These are phyloP conservation scores for Pterocarpus santalinus DNA, from an alignment of 306 rosid species.

Conservation along the genomic window DNA sequence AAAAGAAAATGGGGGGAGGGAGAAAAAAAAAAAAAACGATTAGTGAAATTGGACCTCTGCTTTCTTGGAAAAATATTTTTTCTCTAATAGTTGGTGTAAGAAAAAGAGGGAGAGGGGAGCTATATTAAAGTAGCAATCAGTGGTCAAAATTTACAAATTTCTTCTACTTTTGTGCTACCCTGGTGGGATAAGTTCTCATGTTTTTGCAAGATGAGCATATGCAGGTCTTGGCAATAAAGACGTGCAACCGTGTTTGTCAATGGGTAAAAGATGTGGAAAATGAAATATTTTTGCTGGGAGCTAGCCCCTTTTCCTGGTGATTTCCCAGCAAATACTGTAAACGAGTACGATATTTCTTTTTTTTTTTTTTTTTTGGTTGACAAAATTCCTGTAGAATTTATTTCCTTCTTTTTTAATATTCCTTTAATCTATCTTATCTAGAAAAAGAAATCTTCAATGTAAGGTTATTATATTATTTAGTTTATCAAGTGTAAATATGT, in stretches of 20 bases:
- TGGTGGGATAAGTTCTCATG: conserved; percentile 39
- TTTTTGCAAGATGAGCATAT: conserved; percentile 41
- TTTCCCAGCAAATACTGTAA: conserved; percentile 53
- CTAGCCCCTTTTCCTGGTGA: conserved; percentile 99
- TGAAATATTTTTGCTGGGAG: conserved; percentile 96
- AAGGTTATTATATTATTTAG: conserved; percentile 27
- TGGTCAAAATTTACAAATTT: conserved; percentile 11
- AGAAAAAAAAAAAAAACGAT: too few relatives aligned
- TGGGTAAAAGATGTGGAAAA: conserved; percentile 98
- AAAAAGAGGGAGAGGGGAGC: background rate
- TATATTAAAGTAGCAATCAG: background rate
- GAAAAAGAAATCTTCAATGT: background rate
- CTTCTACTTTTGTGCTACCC: conserved; percentile 7
- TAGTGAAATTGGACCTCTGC: too few relatives aligned
- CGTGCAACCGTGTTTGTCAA: conserved; percentile 96
- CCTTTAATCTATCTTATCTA: background rate
- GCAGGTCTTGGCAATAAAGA: conserved; percentile 93
- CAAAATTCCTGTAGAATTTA: conserved; percentile 43
- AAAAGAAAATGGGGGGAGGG: too few relatives aligned
- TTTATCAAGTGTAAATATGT: background rate
- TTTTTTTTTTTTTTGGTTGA: conserved; percentile 47
- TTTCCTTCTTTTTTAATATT: background rate
- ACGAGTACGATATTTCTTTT: conserved; percentile 57
- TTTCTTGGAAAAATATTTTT: too few relatives aligned
- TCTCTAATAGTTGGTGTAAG: too few relatives aligned